Conservation (phyloP, 768 basidiomycete genomes). For the Amanita pallidorosea region DNA sequence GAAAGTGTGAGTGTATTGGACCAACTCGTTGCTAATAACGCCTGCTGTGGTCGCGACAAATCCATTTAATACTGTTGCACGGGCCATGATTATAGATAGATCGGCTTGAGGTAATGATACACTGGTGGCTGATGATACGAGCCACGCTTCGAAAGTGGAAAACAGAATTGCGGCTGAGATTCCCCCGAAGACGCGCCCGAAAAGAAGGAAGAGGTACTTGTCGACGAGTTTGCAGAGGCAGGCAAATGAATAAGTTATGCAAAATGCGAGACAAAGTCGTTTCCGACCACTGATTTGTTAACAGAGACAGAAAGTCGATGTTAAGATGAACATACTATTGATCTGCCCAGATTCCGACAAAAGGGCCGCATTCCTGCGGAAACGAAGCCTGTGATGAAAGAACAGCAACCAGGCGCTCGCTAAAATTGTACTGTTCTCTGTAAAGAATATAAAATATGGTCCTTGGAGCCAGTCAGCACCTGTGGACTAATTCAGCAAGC, state of each 20-base stretch:
- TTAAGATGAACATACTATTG: slow-evolving; percentile 39
- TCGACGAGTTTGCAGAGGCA: slow-evolving; percentile 51
- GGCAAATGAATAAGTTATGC: slow-evolving; percentile 49
- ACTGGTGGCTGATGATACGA: slow-evolving; percentile 50
- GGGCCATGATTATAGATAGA: slow-evolving; percentile 61
- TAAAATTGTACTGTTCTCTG: slow-evolving; percentile 52
- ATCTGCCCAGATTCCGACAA: slow-evolving; percentile 72
- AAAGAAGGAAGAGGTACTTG: slow-evolving; percentile 45
- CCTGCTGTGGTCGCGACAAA: slow-evolving; percentile 62
- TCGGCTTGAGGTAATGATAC: slow-evolving; percentile 42
- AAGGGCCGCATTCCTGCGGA: slow-evolving; percentile 59
- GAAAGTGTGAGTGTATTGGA: slow-evolving; percentile 39
- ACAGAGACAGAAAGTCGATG: neutral
- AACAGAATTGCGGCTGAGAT: slow-evolving; percentile 68
- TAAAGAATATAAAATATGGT: slow-evolving; percentile 74
- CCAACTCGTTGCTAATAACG: slow-evolving; percentile 55
- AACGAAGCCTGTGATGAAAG: slow-evolving; percentile 68
- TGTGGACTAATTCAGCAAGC: slow-evolving; percentile 13
- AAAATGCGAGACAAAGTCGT: slow-evolving; percentile 60
- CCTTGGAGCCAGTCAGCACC: slow-evolving; percentile 77
- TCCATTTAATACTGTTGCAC: slow-evolving; percentile 64
- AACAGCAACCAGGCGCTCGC: slow-evolving; percentile 54
- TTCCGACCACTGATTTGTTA: slow-evolving; percentile 44
- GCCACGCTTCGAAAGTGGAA: slow-evolving; percentile 71
- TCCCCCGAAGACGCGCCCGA: slow-evolving; percentile 59